Evolutionary conservation across 2,329 filamentous ascomycete genomes (phyloP).

Genomic region (Epichloe bromicola): DNA sequence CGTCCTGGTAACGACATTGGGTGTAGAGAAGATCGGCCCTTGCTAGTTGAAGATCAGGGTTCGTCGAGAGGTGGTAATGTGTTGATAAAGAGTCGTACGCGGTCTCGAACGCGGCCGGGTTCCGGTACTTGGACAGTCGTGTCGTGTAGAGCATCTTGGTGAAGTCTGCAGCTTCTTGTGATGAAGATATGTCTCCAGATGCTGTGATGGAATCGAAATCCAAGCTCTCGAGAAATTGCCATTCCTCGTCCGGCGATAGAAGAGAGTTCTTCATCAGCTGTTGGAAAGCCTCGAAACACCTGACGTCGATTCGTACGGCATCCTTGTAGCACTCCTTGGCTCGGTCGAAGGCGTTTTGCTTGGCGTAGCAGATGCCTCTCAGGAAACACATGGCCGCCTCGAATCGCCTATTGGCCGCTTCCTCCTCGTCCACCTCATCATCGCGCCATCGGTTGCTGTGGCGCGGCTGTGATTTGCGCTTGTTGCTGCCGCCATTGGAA

Average conservation of each 20-base stretch:
- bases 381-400: constrained; percentile 97
- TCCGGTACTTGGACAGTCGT: constrained; percentile 85
- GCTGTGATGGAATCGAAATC: constrained; percentile 76
- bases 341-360: constrained; percentile 92
- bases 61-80: constrained; percentile 76
- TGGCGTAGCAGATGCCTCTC: constrained; percentile 84
- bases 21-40: constrained; percentile 87
- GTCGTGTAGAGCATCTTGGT: constrained; percentile 95
- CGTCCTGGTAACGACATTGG: constrained; percentile 84
- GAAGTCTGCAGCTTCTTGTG: constrained; percentile 84
- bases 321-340: constrained; percentile 99
- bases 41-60: constrained; percentile 81
- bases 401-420: constrained; percentile 64
- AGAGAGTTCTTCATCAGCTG: constrained; percentile 95
- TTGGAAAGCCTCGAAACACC: constrained; percentile 96
- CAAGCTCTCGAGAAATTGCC: constrained; percentile 75
- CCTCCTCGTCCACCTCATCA: constrained; percentile 42
- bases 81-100: constrained; percentile 86
- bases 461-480: constrained; percentile 25
- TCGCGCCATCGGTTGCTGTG: constrained; percentile 20
- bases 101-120: constrained; percentile 66
- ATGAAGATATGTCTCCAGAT: constrained; percentile 48
- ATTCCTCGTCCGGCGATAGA: constrained; percentile 79
- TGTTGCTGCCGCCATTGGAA: constrained; percentile 33
- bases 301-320: constrained; percentile 89